Conservation (phyloP, 306 rosid species). For the Mucuna pruriens region DNA sequence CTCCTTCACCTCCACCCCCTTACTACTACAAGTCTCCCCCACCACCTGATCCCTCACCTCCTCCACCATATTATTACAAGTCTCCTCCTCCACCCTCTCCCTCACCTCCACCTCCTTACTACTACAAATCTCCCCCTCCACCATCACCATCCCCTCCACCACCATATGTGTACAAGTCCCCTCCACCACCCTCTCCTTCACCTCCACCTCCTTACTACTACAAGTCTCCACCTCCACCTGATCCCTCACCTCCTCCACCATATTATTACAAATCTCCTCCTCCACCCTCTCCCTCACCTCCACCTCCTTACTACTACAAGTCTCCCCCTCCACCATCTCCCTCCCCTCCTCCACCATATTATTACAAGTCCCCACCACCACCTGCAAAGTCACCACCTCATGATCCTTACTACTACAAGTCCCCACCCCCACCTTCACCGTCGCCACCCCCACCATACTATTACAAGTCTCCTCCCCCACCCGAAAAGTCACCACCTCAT, state of each 20-base stretch:
- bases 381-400: not conserved
- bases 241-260: not conserved
- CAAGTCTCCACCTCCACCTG: not conserved
- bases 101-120: not conserved
- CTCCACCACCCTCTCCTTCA: not conserved
- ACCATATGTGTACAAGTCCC: not conserved
- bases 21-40: not conserved
- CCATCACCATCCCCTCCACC: not conserved
- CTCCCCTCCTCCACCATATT: not conserved
- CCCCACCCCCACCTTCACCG: not conserved
- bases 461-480: conserved; percentile 31
- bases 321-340: not conserved
- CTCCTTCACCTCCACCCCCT: not conserved
- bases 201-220: not conserved
- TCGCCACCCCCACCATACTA: not conserved
- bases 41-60: not conserved
- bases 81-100: too few relatives aligned
- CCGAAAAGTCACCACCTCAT: not conserved
- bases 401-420: not conserved
- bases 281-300: not conserved
- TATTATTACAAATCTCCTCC: conserved; percentile 8
- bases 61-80: too few relatives aligned
- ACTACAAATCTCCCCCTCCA: not conserved
- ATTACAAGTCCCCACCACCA: not conserved
- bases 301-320: conserved; percentile 13